These are phyloP conservation scores for Umbelopsis vinacea DNA, from an alignment of 192 early-diverging fungal genomes.

Conservation along the genomic window DNA sequence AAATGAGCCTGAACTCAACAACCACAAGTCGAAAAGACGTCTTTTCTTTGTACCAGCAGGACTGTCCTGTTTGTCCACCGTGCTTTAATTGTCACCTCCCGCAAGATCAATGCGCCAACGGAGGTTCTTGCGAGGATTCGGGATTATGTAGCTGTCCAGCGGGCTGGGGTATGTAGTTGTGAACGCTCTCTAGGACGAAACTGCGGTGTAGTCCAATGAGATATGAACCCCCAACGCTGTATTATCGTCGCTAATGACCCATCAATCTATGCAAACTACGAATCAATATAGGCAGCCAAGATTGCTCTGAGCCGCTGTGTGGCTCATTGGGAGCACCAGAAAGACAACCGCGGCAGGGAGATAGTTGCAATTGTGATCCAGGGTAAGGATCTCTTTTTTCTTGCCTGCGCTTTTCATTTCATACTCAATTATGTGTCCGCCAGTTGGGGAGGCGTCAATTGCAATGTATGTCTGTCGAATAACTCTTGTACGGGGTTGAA, in stretches of 20 bases:
- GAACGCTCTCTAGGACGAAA: not conserved
- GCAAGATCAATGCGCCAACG: slow-evolving; percentile 35
- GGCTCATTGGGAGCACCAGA: slow-evolving; percentile 33
- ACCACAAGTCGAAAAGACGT: not conserved
- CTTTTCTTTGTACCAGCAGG: slow-evolving; percentile 32
- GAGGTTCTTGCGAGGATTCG: slow-evolving; percentile 49
- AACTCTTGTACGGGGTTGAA: slow-evolving; percentile 29
- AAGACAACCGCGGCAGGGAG: slow-evolving; percentile 25
- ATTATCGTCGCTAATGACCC: not conserved
- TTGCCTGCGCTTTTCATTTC: not conserved
- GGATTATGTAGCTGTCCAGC: slow-evolving; percentile 71
- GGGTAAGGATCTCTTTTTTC: slow-evolving; percentile 37
- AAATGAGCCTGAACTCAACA: not conserved
- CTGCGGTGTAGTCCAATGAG: too few relatives aligned
- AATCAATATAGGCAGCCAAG: slow-evolving; percentile 26
- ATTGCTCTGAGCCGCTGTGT: slow-evolving; percentile 36
- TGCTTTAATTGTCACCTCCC: slow-evolving; percentile 42
- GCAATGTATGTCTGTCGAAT: slow-evolving; percentile 66
- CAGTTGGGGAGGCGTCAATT: slow-evolving; percentile 88
- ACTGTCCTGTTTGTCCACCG: slow-evolving; percentile 48
- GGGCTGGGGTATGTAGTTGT: slow-evolving; percentile 50
- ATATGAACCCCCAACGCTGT: too few relatives aligned
- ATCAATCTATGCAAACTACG: too few relatives aligned
- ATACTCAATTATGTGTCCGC: not conserved
- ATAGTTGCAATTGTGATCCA: slow-evolving; percentile 33